These are phyloP conservation scores for Trypanosoma avium DNA, from an alignment of 208 protist genomes.

Conservation along the genomic window DNA sequence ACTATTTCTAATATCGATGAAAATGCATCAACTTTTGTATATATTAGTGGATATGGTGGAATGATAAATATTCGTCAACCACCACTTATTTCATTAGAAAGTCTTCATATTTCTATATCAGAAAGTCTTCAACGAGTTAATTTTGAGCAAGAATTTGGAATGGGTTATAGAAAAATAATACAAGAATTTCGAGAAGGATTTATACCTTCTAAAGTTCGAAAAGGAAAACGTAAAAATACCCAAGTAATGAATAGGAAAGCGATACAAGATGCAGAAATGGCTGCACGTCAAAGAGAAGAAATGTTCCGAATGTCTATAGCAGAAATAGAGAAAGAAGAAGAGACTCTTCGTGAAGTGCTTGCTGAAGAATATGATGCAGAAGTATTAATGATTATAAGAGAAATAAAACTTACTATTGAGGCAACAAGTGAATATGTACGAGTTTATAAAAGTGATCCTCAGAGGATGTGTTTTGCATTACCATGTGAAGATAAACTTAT, in stretches of 20 bases:
- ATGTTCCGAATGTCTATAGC: constrained; percentile 37
- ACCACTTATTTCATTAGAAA: constrained; percentile 50
- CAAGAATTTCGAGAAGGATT: constrained; percentile 34
- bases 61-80: constrained; percentile 69
- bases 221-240: constrained; percentile 24
- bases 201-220: constrained; percentile 49
- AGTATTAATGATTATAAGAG: constrained; percentile 52
- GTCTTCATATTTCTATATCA: constrained; percentile 57
- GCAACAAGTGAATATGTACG: constrained; percentile 65
- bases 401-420: constrained; percentile 56
- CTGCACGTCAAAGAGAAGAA: constrained; percentile 53
- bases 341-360: constrained; percentile 30
- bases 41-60: constrained; percentile 86
- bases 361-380: constrained; percentile 63
- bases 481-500: constrained; percentile 54
- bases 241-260: constrained; percentile 44
- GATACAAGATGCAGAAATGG: constrained; percentile 52
- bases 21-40: constrained; percentile 72
- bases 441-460: constrained; percentile 46
- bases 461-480: constrained; percentile 55
- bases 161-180: constrained; percentile 34
- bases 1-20: constrained; percentile 58
- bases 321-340: constrained; percentile 66
- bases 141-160: constrained; percentile 46
- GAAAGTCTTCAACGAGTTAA: constrained; percentile 51